Conservation (phyloP, 1,284 basidiomycete genomes). For the Malassezia restricta region DNA sequence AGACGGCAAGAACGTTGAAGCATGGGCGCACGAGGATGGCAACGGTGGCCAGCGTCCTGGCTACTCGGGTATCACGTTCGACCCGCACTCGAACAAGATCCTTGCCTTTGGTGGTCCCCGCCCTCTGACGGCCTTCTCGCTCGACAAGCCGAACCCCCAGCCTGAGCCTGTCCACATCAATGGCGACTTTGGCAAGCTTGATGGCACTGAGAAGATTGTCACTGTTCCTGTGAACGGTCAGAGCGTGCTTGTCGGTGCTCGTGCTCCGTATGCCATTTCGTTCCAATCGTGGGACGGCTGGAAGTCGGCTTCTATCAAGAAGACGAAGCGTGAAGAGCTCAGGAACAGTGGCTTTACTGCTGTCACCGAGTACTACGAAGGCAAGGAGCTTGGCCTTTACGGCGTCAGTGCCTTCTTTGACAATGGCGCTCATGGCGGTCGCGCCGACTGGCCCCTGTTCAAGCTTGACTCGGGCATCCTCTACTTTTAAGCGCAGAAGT, state of each 20-base stretch:
- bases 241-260: constrained; percentile 29
- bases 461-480: constrained; percentile 16
- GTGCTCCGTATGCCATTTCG: constrained; percentile 31
- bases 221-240: constrained; percentile 17
- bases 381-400: constrained; percentile 27
- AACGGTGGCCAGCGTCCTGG: constrained; percentile 37
- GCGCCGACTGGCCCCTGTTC: constrained; percentile 27
- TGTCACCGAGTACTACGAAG: constrained; percentile 30
- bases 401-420: constrained; percentile 39
- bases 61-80: constrained; percentile 35
- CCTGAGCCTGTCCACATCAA: constrained; percentile 24
- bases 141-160: constrained; percentile 12
- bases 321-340: constrained; percentile 25
- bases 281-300: constrained; percentile 33
- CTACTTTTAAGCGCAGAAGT: constrained; percentile 2
- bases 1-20: constrained; percentile 21
- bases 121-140: constrained; percentile 31
- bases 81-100: constrained; percentile 25
- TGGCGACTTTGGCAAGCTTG: constrained; percentile 27
- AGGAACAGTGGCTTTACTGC: constrained; percentile 30
- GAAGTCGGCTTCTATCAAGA: constrained; percentile 23
- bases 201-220: constrained; percentile 35
- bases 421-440: constrained; percentile 31
- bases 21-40: constrained; percentile 26
- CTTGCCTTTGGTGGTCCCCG: constrained; percentile 40